Percentiles rank a stretch among this genome's conserved stretches.
Conservation (phyloP, 2,329 filamentous ascomycete species). For the Thermoascus crustaceus region DNA sequence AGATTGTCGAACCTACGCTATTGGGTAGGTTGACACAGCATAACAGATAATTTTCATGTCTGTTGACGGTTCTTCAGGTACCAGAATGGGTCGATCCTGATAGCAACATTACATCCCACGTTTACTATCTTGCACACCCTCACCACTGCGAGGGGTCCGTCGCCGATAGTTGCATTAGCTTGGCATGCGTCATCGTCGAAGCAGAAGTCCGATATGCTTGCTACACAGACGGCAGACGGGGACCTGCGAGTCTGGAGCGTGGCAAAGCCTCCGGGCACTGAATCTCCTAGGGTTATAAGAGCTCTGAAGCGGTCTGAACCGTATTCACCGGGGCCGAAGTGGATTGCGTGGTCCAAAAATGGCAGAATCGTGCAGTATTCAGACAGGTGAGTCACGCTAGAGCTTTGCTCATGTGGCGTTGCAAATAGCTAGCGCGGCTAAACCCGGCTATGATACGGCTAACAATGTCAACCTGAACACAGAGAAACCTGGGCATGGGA, state of each 20-base stretch:
- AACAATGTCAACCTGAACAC: too few species aligned
- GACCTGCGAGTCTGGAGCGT: conserved; percentile 96
- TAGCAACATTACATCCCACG: conserved; percentile 79
- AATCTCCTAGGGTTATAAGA: conserved; percentile 80
- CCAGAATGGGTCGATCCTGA: conserved; percentile 85
- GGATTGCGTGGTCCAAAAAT: conserved; percentile 98
- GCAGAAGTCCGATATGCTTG: conserved; percentile 96
- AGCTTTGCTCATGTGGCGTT: too few species aligned
- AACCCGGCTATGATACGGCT: too few species aligned
- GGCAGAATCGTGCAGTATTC: conserved; percentile 89
- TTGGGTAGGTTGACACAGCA: conserved; percentile 63
- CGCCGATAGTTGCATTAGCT: conserved; percentile 74
- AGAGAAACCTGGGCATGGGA: conserved; percentile 94
- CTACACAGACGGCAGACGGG: conserved; percentile 82
- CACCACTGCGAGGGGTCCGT: conserved; percentile 73
- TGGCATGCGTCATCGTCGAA: conserved; percentile 97
- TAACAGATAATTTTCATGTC: conserved; percentile 4
- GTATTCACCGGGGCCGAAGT: conserved; percentile 68
- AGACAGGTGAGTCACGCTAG: conserved; percentile 61
- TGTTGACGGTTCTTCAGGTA: conserved; percentile 51
- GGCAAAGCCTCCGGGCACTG: conserved; percentile 63
- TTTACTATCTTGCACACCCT: conserved; percentile 94
- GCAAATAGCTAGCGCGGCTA: too few species aligned
- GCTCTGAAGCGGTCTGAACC: conserved; percentile 74
- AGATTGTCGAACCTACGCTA: conserved; percentile 90